A percentile compares a stretch with the other conserved stretches of the same genome.
phyloP scores from a whole-genome alignment of 2,329 filamentous ascomycete species.

The Scytalidium lignicola region DNA sequence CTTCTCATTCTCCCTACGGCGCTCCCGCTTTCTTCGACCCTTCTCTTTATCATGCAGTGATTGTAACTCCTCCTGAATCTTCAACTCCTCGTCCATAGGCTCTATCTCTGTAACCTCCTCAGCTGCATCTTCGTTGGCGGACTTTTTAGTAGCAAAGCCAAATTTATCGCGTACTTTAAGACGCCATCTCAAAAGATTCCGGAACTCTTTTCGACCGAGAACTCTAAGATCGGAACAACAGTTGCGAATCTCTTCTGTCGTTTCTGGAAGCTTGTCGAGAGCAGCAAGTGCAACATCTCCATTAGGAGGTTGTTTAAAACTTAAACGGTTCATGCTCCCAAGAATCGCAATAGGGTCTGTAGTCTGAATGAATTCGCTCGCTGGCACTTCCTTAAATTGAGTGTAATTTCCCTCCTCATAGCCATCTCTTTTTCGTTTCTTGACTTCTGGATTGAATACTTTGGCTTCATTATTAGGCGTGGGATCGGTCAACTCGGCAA shows the following conservation, averaged over 20 bases:
- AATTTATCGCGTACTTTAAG: constrained; percentile 86
- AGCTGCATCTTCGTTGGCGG: constrained; percentile 39
- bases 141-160: constrained; percentile 69
- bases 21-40: constrained; percentile 74
- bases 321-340: constrained; percentile 76
- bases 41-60: constrained; percentile 74
- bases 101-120: constrained; percentile 78
- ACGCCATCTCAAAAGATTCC: constrained; percentile 82
- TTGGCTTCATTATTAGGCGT: constrained; percentile 95
- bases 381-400: constrained; percentile 83
- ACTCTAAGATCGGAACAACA: constrained; percentile 85
- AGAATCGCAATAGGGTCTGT: constrained; percentile 89
- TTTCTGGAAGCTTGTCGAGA: constrained; percentile 79
- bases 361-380: constrained; percentile 91
- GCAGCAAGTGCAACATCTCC: constrained; percentile 84
- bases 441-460: constrained; percentile 94
- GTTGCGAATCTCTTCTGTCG: constrained; percentile 71
- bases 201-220: constrained; percentile 90
- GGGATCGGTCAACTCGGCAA: constrained; percentile 81
- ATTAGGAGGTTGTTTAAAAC: constrained; percentile 73
- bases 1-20: constrained; percentile 82
- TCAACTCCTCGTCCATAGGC: constrained; percentile 90
- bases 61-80: constrained; percentile 83
- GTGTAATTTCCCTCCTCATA: constrained; percentile 95
- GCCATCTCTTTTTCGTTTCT: constrained; percentile 96